Conservation (phyloP, 768 basidiomycete species). For the Podaxis pistillaris region DNA sequence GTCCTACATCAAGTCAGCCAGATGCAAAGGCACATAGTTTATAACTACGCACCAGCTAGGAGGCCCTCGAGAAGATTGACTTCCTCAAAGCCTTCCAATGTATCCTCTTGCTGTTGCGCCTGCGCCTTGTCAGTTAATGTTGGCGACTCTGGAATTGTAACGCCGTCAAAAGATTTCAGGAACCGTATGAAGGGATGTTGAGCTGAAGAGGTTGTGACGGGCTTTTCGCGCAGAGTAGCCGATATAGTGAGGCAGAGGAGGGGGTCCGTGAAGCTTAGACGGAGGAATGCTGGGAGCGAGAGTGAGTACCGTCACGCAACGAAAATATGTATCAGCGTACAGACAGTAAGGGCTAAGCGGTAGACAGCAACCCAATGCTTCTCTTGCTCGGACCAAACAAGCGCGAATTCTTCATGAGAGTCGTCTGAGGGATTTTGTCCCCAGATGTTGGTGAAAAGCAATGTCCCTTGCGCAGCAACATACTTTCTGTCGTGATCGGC, state of each 20-base stretch:
- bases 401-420: slow-evolving; percentile 54
- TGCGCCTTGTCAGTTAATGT: slow-evolving; percentile 28
- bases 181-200: slow-evolving; percentile 43
- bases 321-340: slow-evolving; percentile 43
- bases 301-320: slow-evolving; percentile 7
- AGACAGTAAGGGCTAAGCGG: slow-evolving; percentile 70
- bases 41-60: slow-evolving; percentile 45
- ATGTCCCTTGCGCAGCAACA: slow-evolving; percentile 72
- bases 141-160: slow-evolving; percentile 35
- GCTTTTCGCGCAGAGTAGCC: slow-evolving; percentile 83
- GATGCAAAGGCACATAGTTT: neutral
- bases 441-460: slow-evolving; percentile 73
- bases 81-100: slow-evolving; percentile 52
- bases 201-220: slow-evolving; percentile 39
- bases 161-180: slow-evolving; percentile 32
- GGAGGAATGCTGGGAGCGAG: slow-evolving; percentile 59
- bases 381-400: slow-evolving; percentile 64
- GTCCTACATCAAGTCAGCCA: slow-evolving; percentile 31
- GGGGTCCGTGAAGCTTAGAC: slow-evolving; percentile 68
- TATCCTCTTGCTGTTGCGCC: slow-evolving; percentile 48
- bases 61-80: slow-evolving; percentile 60
- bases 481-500: slow-evolving; percentile 75
- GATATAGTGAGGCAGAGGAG: slow-evolving; percentile 83
- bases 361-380: slow-evolving; percentile 80
- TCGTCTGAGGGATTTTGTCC: slow-evolving; percentile 52